Conservation (phyloP, 1,139 yeast genomes). For the Yamadazyma kanchanaburiensis region DNA sequence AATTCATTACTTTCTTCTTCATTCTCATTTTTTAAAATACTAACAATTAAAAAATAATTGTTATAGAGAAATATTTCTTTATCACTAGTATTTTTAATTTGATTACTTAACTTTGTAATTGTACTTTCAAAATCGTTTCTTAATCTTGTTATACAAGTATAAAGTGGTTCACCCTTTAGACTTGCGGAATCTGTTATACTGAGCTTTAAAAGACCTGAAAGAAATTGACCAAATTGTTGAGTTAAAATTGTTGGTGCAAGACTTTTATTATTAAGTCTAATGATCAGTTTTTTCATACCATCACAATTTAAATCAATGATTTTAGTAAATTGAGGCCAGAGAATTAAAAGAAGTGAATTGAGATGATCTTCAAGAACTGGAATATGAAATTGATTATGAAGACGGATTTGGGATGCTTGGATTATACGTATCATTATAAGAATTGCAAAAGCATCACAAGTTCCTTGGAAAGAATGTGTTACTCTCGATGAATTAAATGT, state of each 20-base stretch:
- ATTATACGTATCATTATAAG: conserved; percentile 72
- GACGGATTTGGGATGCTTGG: conserved; percentile 59
- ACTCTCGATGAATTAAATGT: conserved; percentile 17
- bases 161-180: conserved; percentile 63
- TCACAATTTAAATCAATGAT: conserved; percentile 77
- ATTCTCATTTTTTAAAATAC: conserved; percentile 46
- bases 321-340: conserved; percentile 87
- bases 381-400: conserved; percentile 60
- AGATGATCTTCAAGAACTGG: conserved; percentile 76
- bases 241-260: conserved; percentile 63
- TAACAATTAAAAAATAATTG: conserved; percentile 61
- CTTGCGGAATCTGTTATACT: conserved; percentile 24
- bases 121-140: conserved; percentile 77
- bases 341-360: conserved; percentile 57
- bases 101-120: conserved; percentile 62
- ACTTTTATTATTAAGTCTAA: conserved; percentile 24
- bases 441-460: conserved; percentile 76
- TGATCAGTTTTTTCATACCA: conserved; percentile 43
- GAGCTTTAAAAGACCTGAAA: conserved; percentile 70
- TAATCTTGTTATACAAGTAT: conserved; percentile 63
- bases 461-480: conserved; percentile 18
- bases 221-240: conserved; percentile 71
- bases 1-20: conserved; percentile 39
- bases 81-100: conserved; percentile 37
- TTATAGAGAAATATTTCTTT: conserved; percentile 73